A percentile compares a stretch with the other conserved stretches of the same genome.
Conservation (phyloP, 805 yeast species). For the Candida silvatica region DNA sequence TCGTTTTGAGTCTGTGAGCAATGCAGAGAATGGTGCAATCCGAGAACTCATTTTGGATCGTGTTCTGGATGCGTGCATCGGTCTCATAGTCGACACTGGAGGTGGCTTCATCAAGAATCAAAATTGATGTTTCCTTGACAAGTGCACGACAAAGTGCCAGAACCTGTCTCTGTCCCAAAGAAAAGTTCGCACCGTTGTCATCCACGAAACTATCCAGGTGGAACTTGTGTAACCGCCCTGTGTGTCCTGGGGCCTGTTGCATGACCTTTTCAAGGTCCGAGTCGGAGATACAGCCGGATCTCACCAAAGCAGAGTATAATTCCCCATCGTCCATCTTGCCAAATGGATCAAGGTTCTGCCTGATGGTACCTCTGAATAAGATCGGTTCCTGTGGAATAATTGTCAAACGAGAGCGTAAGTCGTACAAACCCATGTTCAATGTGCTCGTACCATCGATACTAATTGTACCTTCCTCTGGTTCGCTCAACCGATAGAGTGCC, state of each 20-base stretch:
- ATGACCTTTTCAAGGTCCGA: slow-evolving; percentile 14
- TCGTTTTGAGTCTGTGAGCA: slow-evolving; percentile 75
- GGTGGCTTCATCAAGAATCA: slow-evolving; percentile 81
- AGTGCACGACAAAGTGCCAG: slow-evolving; percentile 79
- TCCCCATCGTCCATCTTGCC: slow-evolving; percentile 42
- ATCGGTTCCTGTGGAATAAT: slow-evolving; percentile 91
- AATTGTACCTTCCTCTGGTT: slow-evolving; percentile 47
- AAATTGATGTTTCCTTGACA: slow-evolving; percentile 62
- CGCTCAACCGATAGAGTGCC: slow-evolving; percentile 52
- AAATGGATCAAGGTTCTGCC: slow-evolving; percentile 78
- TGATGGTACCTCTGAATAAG: slow-evolving; percentile 67
- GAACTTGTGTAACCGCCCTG: slow-evolving; percentile 23
- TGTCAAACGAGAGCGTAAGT: slow-evolving; percentile 60
- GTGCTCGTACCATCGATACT: slow-evolving; percentile 65
- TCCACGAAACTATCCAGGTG: slow-evolving; percentile 38
- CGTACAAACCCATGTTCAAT: slow-evolving; percentile 52
- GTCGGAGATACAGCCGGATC: slow-evolving; percentile 44
- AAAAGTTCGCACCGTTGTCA: slow-evolving; percentile 66
- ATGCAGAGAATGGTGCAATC: slow-evolving; percentile 76
- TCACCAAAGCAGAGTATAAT: slow-evolving; percentile 62
- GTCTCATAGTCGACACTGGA: slow-evolving; percentile 81
- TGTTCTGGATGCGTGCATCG: slow-evolving; percentile 69
- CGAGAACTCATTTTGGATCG: slow-evolving; percentile 59
- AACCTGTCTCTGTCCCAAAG: slow-evolving; percentile 72
- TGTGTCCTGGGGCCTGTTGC: slow-evolving; percentile 6